Percentiles rank a stretch among this genome's conserved stretches.
These are phyloP conservation scores for Pelargonium myrrhifolium DNA, from an alignment of 441 rosid genomes.

Conservation along the genomic window DNA sequence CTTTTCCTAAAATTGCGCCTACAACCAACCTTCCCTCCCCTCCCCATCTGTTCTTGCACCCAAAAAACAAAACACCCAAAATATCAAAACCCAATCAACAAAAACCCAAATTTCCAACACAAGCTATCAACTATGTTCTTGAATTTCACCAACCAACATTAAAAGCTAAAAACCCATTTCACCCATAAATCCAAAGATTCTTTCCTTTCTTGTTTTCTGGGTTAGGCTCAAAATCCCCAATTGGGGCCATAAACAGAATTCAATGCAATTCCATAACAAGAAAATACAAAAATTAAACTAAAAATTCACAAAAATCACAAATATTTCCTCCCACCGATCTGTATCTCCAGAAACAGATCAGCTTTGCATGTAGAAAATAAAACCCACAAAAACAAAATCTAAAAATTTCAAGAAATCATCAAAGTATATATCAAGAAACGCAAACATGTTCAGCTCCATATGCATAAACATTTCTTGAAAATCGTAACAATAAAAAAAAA, in stretches of 20 bases:
- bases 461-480: not conserved
- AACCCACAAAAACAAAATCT: not conserved
- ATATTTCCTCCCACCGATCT: not conserved
- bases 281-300: not conserved
- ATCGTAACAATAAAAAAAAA: too few relatives aligned
- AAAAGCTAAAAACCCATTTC: not conserved
- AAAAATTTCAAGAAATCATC: not conserved
- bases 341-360: not conserved
- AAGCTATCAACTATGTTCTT: not conserved
- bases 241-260: not conserved
- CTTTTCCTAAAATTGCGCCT: conserved; percentile 43
- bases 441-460: not conserved
- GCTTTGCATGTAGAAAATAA: not conserved
- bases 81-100: not conserved
- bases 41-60: conserved; percentile 61
- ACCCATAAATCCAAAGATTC: conserved; percentile 5
- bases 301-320: not conserved
- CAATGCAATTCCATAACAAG: not conserved
- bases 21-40: conserved; percentile 50
- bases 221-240: not conserved
- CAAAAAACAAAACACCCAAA: not conserved
- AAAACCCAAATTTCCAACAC: not conserved
- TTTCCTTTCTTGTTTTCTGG: not conserved
- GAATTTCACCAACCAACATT: not conserved
- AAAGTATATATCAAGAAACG: not conserved